Percentiles rank a stretch among this genome's conserved stretches.
These are phyloP conservation scores for Eleusine coracana DNA, from an alignment of 176 grass and related monocot species.

Conservation along the genomic window DNA sequence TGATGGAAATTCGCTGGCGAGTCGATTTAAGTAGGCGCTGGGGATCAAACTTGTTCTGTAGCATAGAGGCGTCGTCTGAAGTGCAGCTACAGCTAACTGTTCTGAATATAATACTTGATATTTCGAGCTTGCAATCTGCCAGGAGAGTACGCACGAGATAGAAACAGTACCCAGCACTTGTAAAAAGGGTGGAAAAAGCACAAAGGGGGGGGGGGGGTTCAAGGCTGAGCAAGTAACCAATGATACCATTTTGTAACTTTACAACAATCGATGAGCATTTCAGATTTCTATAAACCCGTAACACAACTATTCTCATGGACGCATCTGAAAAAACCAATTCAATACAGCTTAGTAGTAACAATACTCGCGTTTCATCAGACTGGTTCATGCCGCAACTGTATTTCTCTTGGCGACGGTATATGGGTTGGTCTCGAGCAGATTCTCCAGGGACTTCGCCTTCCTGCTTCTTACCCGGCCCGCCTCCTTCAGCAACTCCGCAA, in stretches of 20 bases:
- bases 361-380: not conserved
- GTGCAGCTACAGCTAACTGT: not conserved
- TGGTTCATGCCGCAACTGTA: conserved; percentile 47
- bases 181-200: not conserved
- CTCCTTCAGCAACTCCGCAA: conserved; percentile 83
- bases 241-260: conserved; percentile 45
- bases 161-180: not conserved
- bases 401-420: conserved; percentile 50
- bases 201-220: not conserved
- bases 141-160: not conserved
- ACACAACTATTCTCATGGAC: conserved; percentile 36
- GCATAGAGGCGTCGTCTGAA: not conserved
- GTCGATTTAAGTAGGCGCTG: not conserved
- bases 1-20: not conserved
- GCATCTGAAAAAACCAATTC: conserved; percentile 44
- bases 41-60: not conserved
- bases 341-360: conserved; percentile 34
- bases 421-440: conserved; percentile 77
- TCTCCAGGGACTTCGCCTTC: conserved; percentile 77
- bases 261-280: conserved; percentile 54
- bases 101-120: conserved; percentile 3
- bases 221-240: conserved; percentile 37
- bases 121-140: not conserved
- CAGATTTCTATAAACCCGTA: conserved; percentile 36
- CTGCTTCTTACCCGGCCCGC: conserved; percentile 87